Evolutionary conservation across 2,329 filamentous ascomycete genomes (phyloP).

Genomic region (Pseudocercospora vitis): DNA sequence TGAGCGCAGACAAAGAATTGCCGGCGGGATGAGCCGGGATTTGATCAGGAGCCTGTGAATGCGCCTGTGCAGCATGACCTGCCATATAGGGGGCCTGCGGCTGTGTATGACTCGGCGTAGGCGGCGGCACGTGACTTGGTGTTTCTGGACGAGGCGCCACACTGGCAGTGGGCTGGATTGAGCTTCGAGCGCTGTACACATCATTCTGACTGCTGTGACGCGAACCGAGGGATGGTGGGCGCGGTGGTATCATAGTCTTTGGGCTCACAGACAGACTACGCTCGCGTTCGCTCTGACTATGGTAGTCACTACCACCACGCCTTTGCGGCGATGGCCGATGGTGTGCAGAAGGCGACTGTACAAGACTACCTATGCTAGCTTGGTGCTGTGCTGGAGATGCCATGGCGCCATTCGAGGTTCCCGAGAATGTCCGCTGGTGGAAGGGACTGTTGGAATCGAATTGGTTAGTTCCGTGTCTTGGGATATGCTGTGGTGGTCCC

Average conservation of each 20-base stretch:
- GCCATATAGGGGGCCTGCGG: slow-evolving; percentile 19
- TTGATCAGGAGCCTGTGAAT: slow-evolving; percentile 21
- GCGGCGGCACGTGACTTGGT: slow-evolving; percentile 29
- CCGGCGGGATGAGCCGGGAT: slow-evolving; percentile 14
- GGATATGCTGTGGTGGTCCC: slow-evolving; percentile 44
- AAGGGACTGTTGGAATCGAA: slow-evolving; percentile 35
- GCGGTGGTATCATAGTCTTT: slow-evolving; percentile 56
- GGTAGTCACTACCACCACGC: slow-evolving; percentile 37
- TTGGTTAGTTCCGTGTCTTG: slow-evolving; percentile 31
- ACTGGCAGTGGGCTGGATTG: slow-evolving; percentile 26
- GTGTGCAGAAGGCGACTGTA: slow-evolving; percentile 40
- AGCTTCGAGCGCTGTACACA: slow-evolving; percentile 30
- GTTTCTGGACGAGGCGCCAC: slow-evolving; percentile 24
- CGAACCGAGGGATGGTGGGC: slow-evolving; percentile 33
- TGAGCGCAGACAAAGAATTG: slow-evolving; percentile 28
- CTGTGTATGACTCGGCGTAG: slow-evolving; percentile 19
- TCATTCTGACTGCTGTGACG: slow-evolving; percentile 38
- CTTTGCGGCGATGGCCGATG: slow-evolving; percentile 29
- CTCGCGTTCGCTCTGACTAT: slow-evolving; percentile 64
- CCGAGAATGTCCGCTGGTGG: slow-evolving; percentile 36
- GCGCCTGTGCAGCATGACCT: slow-evolving; percentile 27
- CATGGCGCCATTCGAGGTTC: slow-evolving; percentile 33
- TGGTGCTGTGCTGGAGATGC: slow-evolving; percentile 34
- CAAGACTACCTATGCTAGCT: slow-evolving; percentile 41
- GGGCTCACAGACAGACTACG: slow-evolving; percentile 74